These are phyloP conservation scores for Adansonia gregorii DNA, from an alignment of 441 rosid species.

Conservation along the genomic window DNA sequence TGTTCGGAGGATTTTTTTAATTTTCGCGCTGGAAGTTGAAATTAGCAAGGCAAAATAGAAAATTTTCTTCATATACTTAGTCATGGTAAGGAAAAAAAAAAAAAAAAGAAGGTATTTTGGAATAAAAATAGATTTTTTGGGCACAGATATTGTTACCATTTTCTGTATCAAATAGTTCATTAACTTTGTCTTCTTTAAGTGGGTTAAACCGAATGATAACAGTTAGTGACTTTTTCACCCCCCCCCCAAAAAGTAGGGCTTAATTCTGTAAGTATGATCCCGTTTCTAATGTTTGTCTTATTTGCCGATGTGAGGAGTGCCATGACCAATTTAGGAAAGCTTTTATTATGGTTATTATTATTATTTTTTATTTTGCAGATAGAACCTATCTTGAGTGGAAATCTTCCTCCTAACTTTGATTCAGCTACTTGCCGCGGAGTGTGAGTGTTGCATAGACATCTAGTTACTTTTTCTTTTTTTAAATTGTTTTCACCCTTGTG, in stretches of 20 bases:
- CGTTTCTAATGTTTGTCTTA: neutral
- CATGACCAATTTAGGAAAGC: neutral
- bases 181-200: neutral
- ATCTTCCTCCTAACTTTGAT: slow-evolving; percentile 94
- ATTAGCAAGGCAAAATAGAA: neutral
- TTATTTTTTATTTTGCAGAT: slow-evolving; percentile 64
- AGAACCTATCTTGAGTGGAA: slow-evolving; percentile 96
- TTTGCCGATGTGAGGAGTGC: slow-evolving; percentile 15
- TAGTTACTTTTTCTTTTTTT: neutral
- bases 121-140: neutral
- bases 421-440: slow-evolving; percentile 94
- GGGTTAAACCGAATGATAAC: neutral
- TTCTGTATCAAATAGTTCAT: neutral
- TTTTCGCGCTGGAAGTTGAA: neutral
- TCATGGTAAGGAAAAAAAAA: neutral
- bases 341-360: neutral
- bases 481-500: neutral
- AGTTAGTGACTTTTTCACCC: no score
- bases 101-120: neutral
- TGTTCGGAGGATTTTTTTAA: neutral
- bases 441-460: slow-evolving; percentile 58
- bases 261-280: neutral
- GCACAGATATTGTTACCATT: neutral
- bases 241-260: neutral
- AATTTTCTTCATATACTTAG: neutral